A percentile compares a stretch with the other conserved stretches of the same genome.
Conservation (phyloP, 345 rosid genomes). For the Diplotaxis tenuifolia region DNA sequence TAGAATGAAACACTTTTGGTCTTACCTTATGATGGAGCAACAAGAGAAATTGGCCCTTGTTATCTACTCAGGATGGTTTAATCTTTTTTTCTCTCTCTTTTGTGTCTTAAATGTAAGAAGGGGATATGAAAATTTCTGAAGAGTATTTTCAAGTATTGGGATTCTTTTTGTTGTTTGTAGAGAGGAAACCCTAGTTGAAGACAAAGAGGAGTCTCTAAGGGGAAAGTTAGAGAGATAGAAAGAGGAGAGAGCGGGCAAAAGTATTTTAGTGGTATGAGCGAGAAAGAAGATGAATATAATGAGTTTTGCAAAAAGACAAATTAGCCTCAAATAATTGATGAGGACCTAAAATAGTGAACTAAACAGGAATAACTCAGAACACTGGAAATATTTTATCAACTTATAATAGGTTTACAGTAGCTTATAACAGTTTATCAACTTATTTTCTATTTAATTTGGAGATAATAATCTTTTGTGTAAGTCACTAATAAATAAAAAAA, state of each 20-base stretch:
- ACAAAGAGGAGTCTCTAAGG: conserved; percentile 22
- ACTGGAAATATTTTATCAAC: conserved; percentile 14
- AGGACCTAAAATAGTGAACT: conserved; percentile 17
- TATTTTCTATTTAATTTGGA: background rate
- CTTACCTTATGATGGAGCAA: conserved; percentile 26
- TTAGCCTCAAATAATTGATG: conserved; percentile 23
- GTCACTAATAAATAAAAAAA: background rate
- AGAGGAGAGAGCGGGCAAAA: conserved; percentile 19
- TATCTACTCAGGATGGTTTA: background rate
- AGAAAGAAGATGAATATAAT: conserved; percentile 23
- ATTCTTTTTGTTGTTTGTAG: background rate
- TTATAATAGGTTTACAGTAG: background rate
- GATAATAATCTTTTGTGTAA: background rate
- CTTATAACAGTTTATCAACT: background rate
- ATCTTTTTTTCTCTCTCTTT: conserved; percentile 24
- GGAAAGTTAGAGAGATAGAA: conserved; percentile 34
- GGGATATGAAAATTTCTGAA: background rate
- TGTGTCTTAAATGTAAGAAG: background rate
- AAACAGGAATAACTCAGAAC: background rate
- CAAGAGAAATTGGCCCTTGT: conserved; percentile 7
- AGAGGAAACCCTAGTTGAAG: conserved; percentile 37
- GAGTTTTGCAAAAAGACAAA: conserved; percentile 26
- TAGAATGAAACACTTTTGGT: background rate
- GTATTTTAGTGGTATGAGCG: conserved; percentile 28
- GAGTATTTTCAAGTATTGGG: conserved; percentile 14